A percentile compares a stretch with the other conserved stretches of the same genome.
Evolutionary conservation across 495 filamentous ascomycete genomes (phyloP).

Genomic region (Penicillium soppii): DNA sequence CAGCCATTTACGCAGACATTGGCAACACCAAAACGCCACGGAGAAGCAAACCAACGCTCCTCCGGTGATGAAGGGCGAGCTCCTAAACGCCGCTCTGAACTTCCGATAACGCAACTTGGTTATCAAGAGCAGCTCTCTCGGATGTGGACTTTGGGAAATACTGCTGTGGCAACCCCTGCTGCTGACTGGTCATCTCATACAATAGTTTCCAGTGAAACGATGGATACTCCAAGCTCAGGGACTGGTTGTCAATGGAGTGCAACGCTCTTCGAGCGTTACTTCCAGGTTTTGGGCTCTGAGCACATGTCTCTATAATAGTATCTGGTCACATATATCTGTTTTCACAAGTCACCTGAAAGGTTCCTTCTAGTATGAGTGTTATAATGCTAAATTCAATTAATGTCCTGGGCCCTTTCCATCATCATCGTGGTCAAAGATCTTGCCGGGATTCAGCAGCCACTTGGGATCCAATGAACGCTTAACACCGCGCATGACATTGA

Average conservation of each 20-base stretch:
- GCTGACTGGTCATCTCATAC: background rate
- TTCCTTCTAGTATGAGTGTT: background rate
- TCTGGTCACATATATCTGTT: too few relatives aligned
- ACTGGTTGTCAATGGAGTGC: constrained; percentile 23
- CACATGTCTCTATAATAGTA: background rate
- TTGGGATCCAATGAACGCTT: constrained; percentile 82
- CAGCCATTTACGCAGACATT: too few relatives aligned
- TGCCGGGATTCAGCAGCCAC: constrained; percentile 91
- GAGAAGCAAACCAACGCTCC: too few relatives aligned
- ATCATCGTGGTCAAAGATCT: constrained; percentile 66
- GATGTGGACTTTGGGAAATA: background rate
- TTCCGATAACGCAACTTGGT: background rate
- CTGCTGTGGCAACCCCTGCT: background rate
- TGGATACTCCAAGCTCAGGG: constrained; percentile 12
- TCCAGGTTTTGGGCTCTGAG: constrained; percentile 8
- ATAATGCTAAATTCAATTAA: background rate
- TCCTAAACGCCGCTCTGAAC: background rate
- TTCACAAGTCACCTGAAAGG: background rate
- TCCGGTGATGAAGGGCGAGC: too few relatives aligned
- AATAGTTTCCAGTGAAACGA: background rate
- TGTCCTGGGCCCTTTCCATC: constrained; percentile 2
- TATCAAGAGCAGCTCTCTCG: background rate
- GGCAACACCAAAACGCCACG: background rate
- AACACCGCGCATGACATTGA: constrained; percentile 82
- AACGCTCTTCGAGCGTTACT: constrained; percentile 15